Base-by-base conservation (phyloP, 2,329 filamentous ascomycete genomes). In the Lasiodiplodia sp. region DNA sequence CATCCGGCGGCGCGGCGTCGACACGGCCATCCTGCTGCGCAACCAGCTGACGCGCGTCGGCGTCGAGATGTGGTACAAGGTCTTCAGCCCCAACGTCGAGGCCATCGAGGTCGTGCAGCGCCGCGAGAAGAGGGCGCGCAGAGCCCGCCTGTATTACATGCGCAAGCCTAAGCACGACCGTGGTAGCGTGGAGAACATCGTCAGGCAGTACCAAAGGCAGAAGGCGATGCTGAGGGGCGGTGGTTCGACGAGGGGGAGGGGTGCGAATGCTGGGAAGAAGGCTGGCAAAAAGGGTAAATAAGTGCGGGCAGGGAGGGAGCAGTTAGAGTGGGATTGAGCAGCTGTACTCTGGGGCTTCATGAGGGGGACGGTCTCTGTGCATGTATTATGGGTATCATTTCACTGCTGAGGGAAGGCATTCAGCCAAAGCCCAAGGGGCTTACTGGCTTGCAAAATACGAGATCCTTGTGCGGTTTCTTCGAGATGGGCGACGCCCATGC, bases 41-140 rank as follows among this genome's bases (percentile, higher is more conserved):
- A 95, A 95, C 75, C 90, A 96, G 78, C 83, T 99, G 74, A 94
- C 93, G 73, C 88, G 92, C 74, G 88, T 96, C 7, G 92, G 93
- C 70, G 93, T 97, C 70, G 96, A 99, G 87, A 96, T 97, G 93
- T 97, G 93, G 90, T 94, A 92, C 82, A 99, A 99, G 86, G 86
- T 98, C 69, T 98, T 96, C 85, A 92, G 89, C 77, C 95, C 95
- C 70, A 91, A 92, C 77, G 91, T 98, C 38, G 89, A 92, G 78
- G 93, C 92, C 72, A 93, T 99, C 76, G 95, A 99, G 83, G 91
- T 99, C 74, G 92, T 98, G 80, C 93, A 97, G 88, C 86, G 95
- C 75, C 87, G 89, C 72, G 87, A 88, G 77, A 96, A 94, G 90
- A 88, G 93, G 79, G 93, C 93, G 72, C 90, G 94, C 78, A 88